Evolutionary conservation across 1,284 basidiomycete species (phyloP), one percentile per base, ranked within the genome.

Genomic region (Ustilago bromivora): DNA sequence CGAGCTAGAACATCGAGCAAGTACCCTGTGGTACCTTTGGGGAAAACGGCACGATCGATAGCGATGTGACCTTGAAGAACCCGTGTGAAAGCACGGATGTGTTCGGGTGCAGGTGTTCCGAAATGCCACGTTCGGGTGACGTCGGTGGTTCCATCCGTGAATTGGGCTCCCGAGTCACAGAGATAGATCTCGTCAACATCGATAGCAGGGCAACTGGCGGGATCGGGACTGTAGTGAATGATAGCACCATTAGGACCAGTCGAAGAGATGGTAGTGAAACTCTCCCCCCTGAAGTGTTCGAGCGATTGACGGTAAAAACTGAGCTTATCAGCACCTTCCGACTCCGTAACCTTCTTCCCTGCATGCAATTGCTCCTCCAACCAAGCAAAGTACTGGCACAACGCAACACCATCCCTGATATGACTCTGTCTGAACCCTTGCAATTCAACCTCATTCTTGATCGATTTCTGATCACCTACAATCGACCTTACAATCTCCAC

Each of bases 51-150:
- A 0, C 90, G 90, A 86, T 97, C 96, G 56, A 97, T 92, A 1
- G 93, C 91, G 71, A 99, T 97, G 84, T 98, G 94, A 0, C 96
- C 96, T 88, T 99, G 96, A 55, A 99, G 88, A 1, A 99, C 97
- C 17, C 95, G 90, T 0, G 96, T 98, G 82, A 95, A 97, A 0
- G 94, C 92, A 0, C 93, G 90, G 76, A 91, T 93, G 87, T 98
- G 93, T 80, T 94, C 92, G 0, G 89, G 88, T 0, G 91, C 91
- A 0, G 96, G 95, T 1, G 88, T 91, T 36, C 95, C 95, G 85
- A 98, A 98, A 86, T 98, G 96, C 92, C 94, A 88, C 9, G 80
- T 74, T 40, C 95, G 89, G 5, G 95, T 98, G 10, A 94, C 92
- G 83, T 98, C 97, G 1, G 96, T 99, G 0, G 96, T 99, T 12